These are phyloP conservation scores for Fusarium clavum DNA, from an alignment of 2,329 filamentous ascomycete genomes.

Conservation along the genomic window DNA sequence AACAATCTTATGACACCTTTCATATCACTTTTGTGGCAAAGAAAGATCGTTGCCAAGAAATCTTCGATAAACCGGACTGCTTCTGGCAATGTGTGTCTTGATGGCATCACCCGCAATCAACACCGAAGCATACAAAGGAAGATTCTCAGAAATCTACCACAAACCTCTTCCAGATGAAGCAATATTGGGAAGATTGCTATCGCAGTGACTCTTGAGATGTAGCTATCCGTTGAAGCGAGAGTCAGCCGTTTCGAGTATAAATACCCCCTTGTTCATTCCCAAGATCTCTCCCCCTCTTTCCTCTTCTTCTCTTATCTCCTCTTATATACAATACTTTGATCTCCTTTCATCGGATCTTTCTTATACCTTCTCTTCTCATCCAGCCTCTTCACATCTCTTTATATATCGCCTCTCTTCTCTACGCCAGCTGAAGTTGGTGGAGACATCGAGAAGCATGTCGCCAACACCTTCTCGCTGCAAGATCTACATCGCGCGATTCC, in stretches of 20 bases:
- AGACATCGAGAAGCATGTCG: too few species aligned
- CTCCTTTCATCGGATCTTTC: background rate
- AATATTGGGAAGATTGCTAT: rapidly evolving
- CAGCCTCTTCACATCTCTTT: too few species aligned
- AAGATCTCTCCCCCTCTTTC: background rate
- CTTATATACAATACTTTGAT: background rate
- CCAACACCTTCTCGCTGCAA: too few species aligned
- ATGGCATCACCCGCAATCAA: background rate
- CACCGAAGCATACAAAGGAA: background rate
- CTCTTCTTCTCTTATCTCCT: background rate
- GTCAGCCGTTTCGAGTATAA: background rate
- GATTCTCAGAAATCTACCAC: background rate
- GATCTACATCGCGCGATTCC: too few species aligned
- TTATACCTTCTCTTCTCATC: background rate
- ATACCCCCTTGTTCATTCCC: background rate
- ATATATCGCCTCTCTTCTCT: too few species aligned
- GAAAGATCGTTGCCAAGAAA: too few species aligned
- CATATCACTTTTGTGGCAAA: too few species aligned
- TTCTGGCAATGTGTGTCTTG: background rate
- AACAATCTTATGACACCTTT: background rate
- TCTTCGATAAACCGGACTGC: background rate
- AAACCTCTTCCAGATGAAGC: background rate
- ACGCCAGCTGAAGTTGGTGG: too few species aligned
- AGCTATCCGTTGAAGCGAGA: background rate
- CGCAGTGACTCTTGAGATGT: background rate